Evolutionary conservation across 2,329 filamentous ascomycete genomes (phyloP), one percentile per base, ranked within the genome.

Genomic region (Pseudopithomyces maydicus): DNA sequence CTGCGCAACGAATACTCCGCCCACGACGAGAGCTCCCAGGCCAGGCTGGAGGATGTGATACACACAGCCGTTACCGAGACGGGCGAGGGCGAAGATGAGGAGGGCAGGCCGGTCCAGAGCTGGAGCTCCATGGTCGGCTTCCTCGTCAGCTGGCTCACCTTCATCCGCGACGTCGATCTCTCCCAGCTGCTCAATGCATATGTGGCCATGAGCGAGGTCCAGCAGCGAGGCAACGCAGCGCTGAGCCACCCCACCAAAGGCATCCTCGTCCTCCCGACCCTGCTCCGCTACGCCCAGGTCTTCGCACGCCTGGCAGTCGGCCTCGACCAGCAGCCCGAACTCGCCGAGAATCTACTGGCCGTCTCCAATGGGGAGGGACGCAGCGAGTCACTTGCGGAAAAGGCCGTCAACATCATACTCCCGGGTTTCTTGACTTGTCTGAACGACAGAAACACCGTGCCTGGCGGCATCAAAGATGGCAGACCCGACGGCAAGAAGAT

Each of bases 351-450:
- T 65, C 79, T 92, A n/a, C 66, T 79, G 42, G 74, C 74, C 52
- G 71, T 70, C 54, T 66, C 84, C 35, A 83, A 85, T 52, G 88
- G 87, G 22, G 87, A 88, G 23, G 32, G 23, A 23, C 87, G 89
- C 51, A 85, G 88, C 65, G 86, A 90, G 65, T 92, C 92, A 1
- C 84, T 97, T 39, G 91, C 94, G 11, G 94, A 97, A 74, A 87
- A 89, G 23, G 92, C 92, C 1, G 92, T 92, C 17, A 94, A 97
- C 70, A 90, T 91, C 49, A 90, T 97, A 57, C 90, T 96, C 59
- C 90, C 92, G 72, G 92, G 93, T 20, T 97, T 97, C 71, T 95
- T 91, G 11, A 92, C 91, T 38, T 97, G 94, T 63, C 79, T 97
- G 33, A 92, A 90, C 3, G 92, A 97, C 72, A 85, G 91, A 47